Conservation (phyloP, 306 rosid species). For the Gastrolobium villosum region DNA sequence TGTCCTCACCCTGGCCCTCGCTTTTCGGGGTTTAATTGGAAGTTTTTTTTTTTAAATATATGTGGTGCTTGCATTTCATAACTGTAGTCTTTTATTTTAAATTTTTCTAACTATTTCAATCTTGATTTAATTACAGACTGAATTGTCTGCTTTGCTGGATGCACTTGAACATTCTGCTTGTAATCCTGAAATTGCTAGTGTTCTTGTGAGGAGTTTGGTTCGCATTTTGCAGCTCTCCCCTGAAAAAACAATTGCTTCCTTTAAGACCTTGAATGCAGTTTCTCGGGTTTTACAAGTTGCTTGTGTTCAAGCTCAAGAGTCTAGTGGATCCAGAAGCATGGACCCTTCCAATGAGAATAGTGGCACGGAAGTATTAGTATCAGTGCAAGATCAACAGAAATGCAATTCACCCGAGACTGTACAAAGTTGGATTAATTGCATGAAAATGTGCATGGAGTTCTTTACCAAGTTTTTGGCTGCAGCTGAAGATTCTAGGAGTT, state of each 20-base stretch:
- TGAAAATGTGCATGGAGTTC: constrained; percentile 76
- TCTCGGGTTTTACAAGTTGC: constrained; percentile 90
- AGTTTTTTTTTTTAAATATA: neutral
- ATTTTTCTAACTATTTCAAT: constrained; percentile 41
- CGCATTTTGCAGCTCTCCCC: constrained; percentile 77
- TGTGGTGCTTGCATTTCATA: constrained; percentile 28
- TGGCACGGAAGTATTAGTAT: constrained; percentile 45
- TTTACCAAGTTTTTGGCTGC: constrained; percentile 67
- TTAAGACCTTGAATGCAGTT: constrained; percentile 76
- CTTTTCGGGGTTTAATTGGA: too few species aligned
- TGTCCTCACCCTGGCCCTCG: too few species aligned
- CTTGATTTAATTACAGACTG: constrained; percentile 68
- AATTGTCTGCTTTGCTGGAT: constrained; percentile 85
- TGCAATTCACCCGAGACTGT: constrained; percentile 51
- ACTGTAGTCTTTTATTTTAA: constrained; percentile 28
- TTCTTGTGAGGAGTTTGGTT: constrained; percentile 77
- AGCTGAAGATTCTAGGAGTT: constrained; percentile 75
- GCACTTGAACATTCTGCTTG: constrained; percentile 87
- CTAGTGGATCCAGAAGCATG: constrained; percentile 58
- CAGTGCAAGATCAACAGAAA: constrained; percentile 51
- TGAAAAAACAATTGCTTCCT: constrained; percentile 84
- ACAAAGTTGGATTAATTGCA: constrained; percentile 67
- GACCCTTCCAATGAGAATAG: constrained; percentile 52
- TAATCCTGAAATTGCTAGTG: constrained; percentile 74
- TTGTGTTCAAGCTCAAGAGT: constrained; percentile 88